These are phyloP conservation scores for Globisporangium irregulare DNA, from an alignment of 352 stramenopile species.

Conservation along the genomic window DNA sequence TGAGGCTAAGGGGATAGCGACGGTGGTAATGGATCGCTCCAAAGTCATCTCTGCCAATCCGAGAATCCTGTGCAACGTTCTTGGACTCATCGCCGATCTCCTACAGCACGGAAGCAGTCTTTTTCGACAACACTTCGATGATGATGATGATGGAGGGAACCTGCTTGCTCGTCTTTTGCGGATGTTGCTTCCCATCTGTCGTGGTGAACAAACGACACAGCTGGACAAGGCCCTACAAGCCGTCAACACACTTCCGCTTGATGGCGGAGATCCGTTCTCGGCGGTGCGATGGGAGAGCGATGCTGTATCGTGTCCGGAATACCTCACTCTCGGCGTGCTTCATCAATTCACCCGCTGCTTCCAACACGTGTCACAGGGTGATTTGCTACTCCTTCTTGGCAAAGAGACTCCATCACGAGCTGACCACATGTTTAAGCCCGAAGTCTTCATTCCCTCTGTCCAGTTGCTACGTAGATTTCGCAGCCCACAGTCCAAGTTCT, in stretches of 20 bases:
- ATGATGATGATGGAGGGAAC: no score
- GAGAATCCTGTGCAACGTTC: neutral
- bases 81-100: neutral
- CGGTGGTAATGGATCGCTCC: neutral
- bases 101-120: neutral
- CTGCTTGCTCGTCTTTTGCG: neutral
- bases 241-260: neutral
- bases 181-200: neutral
- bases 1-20: neutral
- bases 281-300: neutral
- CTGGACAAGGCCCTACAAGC: neutral
- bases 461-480: neutral
- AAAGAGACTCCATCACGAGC: neutral
- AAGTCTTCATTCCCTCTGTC: slow-evolving; percentile 3
- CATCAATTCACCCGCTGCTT: slow-evolving; percentile 17
- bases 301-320: neutral
- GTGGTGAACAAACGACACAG: neutral
- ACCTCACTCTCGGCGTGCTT: neutral
- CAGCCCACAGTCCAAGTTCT: neutral
- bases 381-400: slow-evolving; percentile 6
- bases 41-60: neutral
- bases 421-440: slow-evolving; percentile 1
- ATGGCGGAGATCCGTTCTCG: neutral
- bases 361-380: neutral
- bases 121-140: neutral